Percentiles rank a stretch among this genome's conserved stretches.
Conservation (phyloP, 345 rosid genomes). For the Eucalyptus camaldulensis region DNA sequence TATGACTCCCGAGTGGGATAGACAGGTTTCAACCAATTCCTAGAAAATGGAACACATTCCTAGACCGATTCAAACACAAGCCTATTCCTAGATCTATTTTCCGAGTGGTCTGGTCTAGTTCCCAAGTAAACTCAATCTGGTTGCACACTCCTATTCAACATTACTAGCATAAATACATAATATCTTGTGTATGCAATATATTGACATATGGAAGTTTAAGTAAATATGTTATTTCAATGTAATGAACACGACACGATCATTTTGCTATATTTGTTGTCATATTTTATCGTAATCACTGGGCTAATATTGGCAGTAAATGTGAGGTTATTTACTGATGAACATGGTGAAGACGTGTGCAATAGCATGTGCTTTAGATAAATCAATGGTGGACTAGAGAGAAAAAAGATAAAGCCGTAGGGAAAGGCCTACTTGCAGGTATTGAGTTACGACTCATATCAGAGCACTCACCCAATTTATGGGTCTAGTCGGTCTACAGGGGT, state of each 20-base stretch:
- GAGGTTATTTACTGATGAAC: background rate
- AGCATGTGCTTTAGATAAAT: background rate
- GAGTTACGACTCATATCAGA: background rate
- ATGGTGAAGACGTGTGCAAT: background rate
- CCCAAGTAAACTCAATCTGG: accelerated
- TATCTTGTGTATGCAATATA: too few species aligned
- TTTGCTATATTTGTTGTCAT: background rate
- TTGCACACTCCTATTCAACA: too few species aligned
- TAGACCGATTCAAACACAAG: accelerated
- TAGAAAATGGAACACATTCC: too few species aligned
- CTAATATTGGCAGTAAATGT: background rate
- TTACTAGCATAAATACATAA: background rate
- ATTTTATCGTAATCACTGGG: background rate
- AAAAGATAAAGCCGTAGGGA: background rate
- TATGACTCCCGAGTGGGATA: accelerated
- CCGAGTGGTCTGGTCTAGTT: accelerated
- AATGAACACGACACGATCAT: background rate
- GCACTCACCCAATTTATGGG: background rate
- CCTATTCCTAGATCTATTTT: too few species aligned
- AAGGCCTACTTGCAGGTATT: background rate
- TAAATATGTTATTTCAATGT: background rate
- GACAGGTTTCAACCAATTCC: accelerated
- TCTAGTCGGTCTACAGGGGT: background rate
- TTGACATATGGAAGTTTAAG: background rate
- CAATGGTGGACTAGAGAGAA: background rate